Evolutionary conservation across 2,329 filamentous ascomycete genomes (phyloP), one percentile per base, ranked within the genome.

Genomic region (Canariomyces notabilis): DNA sequence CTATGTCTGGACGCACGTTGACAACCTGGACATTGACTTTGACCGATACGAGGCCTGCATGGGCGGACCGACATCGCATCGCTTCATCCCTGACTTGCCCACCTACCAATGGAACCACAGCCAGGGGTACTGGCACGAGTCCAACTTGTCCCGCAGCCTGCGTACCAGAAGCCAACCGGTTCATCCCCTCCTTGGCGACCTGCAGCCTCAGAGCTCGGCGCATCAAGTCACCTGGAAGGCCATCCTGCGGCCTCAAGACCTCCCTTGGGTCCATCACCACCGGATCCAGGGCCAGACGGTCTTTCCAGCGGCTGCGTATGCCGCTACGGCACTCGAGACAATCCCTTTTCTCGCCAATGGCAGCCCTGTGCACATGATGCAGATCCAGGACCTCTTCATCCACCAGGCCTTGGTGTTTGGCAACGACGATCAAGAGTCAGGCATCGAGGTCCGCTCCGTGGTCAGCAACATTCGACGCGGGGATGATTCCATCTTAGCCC

Each of bases 181-280:
- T 4, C 26, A 29, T 9, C 26, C 26, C 4, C 14, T 29, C 4
- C 26, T 29, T 3, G 26, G 26, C 7, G 26, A 29, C 26, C 4
- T 29, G 9, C 9, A 4, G 26, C 4, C 26, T 12, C 9, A 29
- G 4, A 29, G 26, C 8, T 4, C 26, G 4, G 4, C 26, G 8
- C 26, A 29, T 3, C 26, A 29, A 3, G 4, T 9, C 4, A 29
- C 4, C 4, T 29, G 26, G 26, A 29, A 9, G 7, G 14, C 4
- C 26, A 4, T 29, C 4, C 8, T 29, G 8, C 26, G 26, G 26
- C 22, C 26, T 29, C 26, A 29, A 29, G 22, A 26, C 11, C 22
- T 64, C 1, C 53, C 59, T 0, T 75, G 72, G 72, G 51, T 74
- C 1, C 32, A 51, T 0, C 64, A 69, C 5, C 70, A 75, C 22